A percentile compares a stretch with the other conserved stretches of the same genome.
phyloP scores from a whole-genome alignment of 2,329 filamentous ascomycete genomes.

The Fusarium poae region DNA sequence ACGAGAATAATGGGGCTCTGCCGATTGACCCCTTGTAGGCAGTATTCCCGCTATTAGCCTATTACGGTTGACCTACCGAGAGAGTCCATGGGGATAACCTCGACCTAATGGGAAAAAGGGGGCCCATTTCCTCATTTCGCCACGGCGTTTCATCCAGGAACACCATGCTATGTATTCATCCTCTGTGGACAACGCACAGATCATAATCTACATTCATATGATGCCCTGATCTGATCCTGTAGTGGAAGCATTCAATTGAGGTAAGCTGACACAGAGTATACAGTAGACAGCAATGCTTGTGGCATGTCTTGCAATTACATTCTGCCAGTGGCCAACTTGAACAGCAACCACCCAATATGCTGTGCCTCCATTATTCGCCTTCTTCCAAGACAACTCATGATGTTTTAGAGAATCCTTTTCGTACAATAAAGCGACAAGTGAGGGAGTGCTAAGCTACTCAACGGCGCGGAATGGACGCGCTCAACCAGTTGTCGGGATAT shows the following conservation, averaged over 20 bases:
- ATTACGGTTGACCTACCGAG: slow-evolving; percentile 9
- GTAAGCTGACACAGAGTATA: background rate
- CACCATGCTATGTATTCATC: slow-evolving; percentile 14
- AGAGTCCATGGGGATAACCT: background rate
- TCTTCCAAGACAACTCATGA: background rate
- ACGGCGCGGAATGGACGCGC: slow-evolving; percentile 6
- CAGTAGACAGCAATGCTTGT: background rate
- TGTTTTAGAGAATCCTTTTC: background rate
- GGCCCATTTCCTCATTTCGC: slow-evolving; percentile 17
- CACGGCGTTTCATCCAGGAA: slow-evolving; percentile 16
- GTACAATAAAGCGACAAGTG: background rate
- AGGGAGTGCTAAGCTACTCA: background rate
- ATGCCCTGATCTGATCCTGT: slow-evolving; percentile 21
- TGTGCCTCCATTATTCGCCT: background rate
- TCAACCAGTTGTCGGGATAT: slow-evolving; percentile 5
- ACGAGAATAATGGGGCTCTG: slow-evolving; percentile 22
- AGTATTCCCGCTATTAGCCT: slow-evolving; percentile 27
- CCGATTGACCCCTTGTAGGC: slow-evolving; percentile 4
- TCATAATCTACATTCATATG: background rate
- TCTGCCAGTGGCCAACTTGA: background rate
- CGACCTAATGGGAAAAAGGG: slow-evolving; percentile 13
- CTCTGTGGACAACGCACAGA: background rate
- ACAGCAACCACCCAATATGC: background rate
- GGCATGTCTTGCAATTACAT: background rate
- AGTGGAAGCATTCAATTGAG: background rate